Evolutionary conservation across 2,329 filamentous ascomycete species (phyloP).

Genomic region (Cladosporium sp.): DNA sequence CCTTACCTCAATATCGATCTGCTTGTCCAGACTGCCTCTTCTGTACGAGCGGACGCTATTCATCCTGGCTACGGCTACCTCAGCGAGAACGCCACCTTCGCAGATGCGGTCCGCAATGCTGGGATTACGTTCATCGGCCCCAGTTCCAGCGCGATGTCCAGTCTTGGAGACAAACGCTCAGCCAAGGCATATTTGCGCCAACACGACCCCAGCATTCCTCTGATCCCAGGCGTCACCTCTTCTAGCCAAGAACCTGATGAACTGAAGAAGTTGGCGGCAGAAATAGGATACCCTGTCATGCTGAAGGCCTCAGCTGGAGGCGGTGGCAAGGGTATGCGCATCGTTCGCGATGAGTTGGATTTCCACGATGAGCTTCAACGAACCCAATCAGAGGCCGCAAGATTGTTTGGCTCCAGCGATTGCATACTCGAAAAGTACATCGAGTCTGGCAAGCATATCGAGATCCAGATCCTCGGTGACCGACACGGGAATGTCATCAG

Average conservation of each 20-base stretch:
- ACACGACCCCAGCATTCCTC: slow-evolving; percentile 33
- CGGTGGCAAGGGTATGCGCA: slow-evolving; percentile 49
- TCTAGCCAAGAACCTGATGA: slow-evolving; percentile 27
- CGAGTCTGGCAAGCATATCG: slow-evolving; percentile 70
- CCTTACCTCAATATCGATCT: slow-evolving; percentile 36
- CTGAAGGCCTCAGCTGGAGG: slow-evolving; percentile 53
- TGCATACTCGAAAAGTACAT: slow-evolving; percentile 41
- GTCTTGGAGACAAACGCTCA: slow-evolving; percentile 38
- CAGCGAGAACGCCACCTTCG: slow-evolving; percentile 40
- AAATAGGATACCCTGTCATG: slow-evolving; percentile 45
- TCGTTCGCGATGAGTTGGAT: slow-evolving; percentile 38
- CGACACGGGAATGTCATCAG: slow-evolving; percentile 73
- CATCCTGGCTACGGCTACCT: slow-evolving; percentile 43
- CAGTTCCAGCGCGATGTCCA: slow-evolving; percentile 36
- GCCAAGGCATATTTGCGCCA: slow-evolving; percentile 34
- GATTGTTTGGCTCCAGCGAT: not conserved
- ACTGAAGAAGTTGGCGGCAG: slow-evolving; percentile 28
- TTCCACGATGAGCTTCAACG: slow-evolving; percentile 29
- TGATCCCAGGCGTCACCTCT: slow-evolving; percentile 19
- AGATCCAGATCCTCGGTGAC: slow-evolving; percentile 85
- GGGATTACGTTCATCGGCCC: slow-evolving; percentile 42
- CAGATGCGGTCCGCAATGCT: slow-evolving; percentile 32
- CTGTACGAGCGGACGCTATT: slow-evolving; percentile 33
- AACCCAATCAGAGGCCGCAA: slow-evolving; percentile 43
- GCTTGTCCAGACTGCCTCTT: slow-evolving; percentile 34